Evolutionary conservation across 2,329 filamentous ascomycete species (phyloP), one percentile per base, ranked within the genome.

Genomic region (Ustulina deusta): DNA sequence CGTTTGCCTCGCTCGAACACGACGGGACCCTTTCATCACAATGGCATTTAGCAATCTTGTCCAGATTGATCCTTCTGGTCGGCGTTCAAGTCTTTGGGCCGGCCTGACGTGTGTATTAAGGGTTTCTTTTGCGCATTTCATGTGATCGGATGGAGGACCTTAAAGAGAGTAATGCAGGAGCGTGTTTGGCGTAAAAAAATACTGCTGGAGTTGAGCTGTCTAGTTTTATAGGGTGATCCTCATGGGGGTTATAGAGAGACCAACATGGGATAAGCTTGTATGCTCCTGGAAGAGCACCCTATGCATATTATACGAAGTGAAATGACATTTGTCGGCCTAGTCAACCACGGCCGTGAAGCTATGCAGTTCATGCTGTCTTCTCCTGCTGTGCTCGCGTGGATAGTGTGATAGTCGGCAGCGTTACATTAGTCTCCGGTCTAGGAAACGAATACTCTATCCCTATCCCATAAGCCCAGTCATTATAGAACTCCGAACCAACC

Each of bases 231-330:
- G 52, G 40, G 6, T 15, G 22, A 22, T 42, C 36, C 57, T 32
- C 29, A 57, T 10, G 11, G 38, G 15, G 29, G 25, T 57, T 22
- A 49, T 27, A 44, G 25, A 44, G 61, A 27, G 20, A 17, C 32
- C 13, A 29, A 25, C n/a, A 38, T 29, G 44, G 51, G 49, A 32
- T 27, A 38, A 57, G 22, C 38, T 34, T 48, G 44, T 46, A 34
- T 40, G 13, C 54, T 65, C 36, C 44, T 36, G 6, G 22, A 25
- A 4, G 44, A 42, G 32, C 29, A 42, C 60, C n/a, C 42, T 34
- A 49, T 38, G 65, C 51, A 59, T 55, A 32, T 54, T 46, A 52
- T 46, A 61, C 52, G 55, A 63, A 44, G 42, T 34, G 49, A 58
- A 61, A 61, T 40, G 25, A 40, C 44, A 34, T 55, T n/a, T 29